Evolutionary conservation across 2,329 filamentous ascomycete species (phyloP), one percentile per base, ranked within the genome.

Genomic region (Pseudogymnoascus destructans): DNA sequence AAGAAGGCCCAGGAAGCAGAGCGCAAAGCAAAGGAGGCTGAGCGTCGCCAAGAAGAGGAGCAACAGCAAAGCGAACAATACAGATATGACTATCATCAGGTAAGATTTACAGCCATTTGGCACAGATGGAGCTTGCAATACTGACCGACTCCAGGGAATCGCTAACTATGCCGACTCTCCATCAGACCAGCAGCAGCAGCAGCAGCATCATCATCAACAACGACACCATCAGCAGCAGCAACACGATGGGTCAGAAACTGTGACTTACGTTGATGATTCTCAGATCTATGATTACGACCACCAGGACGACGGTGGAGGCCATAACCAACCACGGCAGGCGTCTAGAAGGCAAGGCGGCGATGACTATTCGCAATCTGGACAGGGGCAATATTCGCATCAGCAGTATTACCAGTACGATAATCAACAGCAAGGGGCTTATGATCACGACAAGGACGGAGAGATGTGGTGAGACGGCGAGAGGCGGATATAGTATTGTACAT

Each of bases 1-100:
- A 84, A 86, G 68, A 81, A 81, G 67, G 75, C 77, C 57, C 71
- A 80, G 57, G 79, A 83, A 61, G 78, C 82, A 58, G 78, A 79
- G 63, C 74, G 68, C 64, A 72, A 71, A 67, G 75, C 70, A 63
- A 71, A 72, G 57, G 71, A 76, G 61, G 64, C 70, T 60, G 68
- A 71, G 61, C 65, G 69, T 21, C 66, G 66, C 55, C 60, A 62
- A 61, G 68, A 71, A 59, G 62, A 65, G 55, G 57, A 63, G 19
- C 62, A 66, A 30, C 62, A 68, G 46, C 66, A 67, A 62, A 63
- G 66, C 13, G 64, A 68, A 55, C 64, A 64, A 63, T 68, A 71
- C 58, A 62, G 64, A 57, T 70, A 71, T 59, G 69, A 71, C 60
- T 70, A 71, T 62, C 68, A 71, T 63, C 66, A 66, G 59, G 69